These are phyloP conservation scores for Anastatica hierochuntica DNA, from an alignment of 345 rosid genomes.

Conservation along the genomic window DNA sequence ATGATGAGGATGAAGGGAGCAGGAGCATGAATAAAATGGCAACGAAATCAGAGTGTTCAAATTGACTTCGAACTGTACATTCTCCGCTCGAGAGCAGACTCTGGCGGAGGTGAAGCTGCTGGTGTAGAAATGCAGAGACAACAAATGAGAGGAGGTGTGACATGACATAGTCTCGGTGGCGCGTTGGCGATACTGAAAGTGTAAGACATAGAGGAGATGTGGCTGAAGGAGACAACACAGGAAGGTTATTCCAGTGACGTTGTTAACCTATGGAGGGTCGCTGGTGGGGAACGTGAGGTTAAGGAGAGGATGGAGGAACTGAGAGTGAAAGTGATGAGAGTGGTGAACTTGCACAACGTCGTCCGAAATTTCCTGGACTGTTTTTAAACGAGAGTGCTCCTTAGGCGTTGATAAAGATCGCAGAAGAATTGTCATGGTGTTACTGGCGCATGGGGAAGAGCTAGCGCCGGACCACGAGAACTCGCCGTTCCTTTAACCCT, in stretches of 20 bases:
- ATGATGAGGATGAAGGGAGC: too few relatives aligned
- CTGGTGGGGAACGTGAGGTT: too few relatives aligned
- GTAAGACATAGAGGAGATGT: constrained; percentile 57
- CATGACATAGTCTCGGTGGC: constrained; percentile 79
- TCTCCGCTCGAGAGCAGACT: constrained; percentile 69
- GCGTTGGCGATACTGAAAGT: constrained; percentile 74
- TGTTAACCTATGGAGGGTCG: too few relatives aligned
- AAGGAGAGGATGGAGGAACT: constrained; percentile 42
- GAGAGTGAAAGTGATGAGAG: constrained; percentile 70
- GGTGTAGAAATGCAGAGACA: constrained; percentile 32
- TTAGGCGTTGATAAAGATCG: constrained; percentile 37
- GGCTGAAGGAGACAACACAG: too few relatives aligned
- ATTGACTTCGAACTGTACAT: too few relatives aligned
- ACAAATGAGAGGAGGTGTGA: constrained; percentile 38
- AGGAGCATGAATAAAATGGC: too few relatives aligned
- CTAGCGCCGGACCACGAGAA: constrained; percentile 48
- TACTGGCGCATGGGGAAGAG: constrained; percentile 68
- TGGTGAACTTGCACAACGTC: constrained; percentile 52
- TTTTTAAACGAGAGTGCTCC: constrained; percentile 50
- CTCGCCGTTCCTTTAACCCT: constrained; percentile 60
- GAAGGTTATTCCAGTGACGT: too few relatives aligned
- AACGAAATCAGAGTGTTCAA: too few relatives aligned
- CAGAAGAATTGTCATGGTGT: constrained; percentile 59
- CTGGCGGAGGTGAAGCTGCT: constrained; percentile 48
- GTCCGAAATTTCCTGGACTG: constrained; percentile 73